phyloP scores from a whole-genome alignment of 805 yeast species.

The Saturnispora besseyi region DNA sequence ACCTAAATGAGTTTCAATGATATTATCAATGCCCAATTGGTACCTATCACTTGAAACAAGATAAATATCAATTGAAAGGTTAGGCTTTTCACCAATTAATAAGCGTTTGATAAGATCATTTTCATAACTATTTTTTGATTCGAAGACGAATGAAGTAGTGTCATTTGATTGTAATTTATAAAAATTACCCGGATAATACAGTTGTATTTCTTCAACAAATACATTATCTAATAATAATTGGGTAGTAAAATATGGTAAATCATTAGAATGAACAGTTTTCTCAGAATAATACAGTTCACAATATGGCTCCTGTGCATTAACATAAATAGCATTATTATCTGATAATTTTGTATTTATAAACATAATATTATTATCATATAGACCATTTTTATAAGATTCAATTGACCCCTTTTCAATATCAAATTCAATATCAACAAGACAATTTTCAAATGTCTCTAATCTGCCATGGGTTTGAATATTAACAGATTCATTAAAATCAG shows the following conservation, averaged over 20 bases:
- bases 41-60: slow-evolving; percentile 5
- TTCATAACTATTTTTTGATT: neutral
- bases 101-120: neutral
- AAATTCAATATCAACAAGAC: slow-evolving; percentile 14
- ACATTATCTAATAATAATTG: slow-evolving; percentile 31
- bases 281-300: slow-evolving; percentile 29
- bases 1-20: slow-evolving; percentile 11
- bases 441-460: slow-evolving; percentile 22
- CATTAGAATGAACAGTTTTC: slow-evolving; percentile 36
- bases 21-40: slow-evolving; percentile 16
- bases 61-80: slow-evolving; percentile 4
- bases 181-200: slow-evolving; percentile 19
- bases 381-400: slow-evolving; percentile 5
- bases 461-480: slow-evolving; percentile 38
- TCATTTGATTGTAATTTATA: slow-evolving; percentile 7
- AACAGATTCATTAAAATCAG: slow-evolving; percentile 56
- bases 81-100: neutral
- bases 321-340: slow-evolving; percentile 22
- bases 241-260: slow-evolving; percentile 40
- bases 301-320: slow-evolving; percentile 19
- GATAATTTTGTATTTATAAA: slow-evolving; percentile 16
- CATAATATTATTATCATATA: slow-evolving; percentile 12
- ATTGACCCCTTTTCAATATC: slow-evolving; percentile 16
- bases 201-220: slow-evolving; percentile 21
- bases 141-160: neutral